Evolutionary conservation across 345 rosid species (phyloP), one percentile per base, ranked within the genome.

Genomic region (Salix caprea): DNA sequence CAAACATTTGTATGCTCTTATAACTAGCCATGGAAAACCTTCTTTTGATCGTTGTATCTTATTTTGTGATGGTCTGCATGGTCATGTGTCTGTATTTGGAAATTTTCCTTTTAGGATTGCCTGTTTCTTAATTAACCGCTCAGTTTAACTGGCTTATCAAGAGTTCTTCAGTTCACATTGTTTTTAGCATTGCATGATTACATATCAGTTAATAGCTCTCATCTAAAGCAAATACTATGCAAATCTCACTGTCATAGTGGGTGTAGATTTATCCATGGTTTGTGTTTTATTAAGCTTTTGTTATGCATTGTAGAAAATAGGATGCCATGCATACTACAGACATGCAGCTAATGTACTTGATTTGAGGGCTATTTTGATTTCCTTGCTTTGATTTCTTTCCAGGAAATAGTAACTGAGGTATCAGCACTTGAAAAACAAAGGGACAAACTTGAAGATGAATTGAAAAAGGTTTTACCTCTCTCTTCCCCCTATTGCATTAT

Each of bases 401-500:
- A 96, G 99, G 98, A 93, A 90, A 77, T 93, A 75, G 81, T 81
- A 79, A 88, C 91, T 77, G 99, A 93, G 87, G 89, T 96, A 81
- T 75, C 87, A 72, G 89, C 83, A 80, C 87, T 91, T 72, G 98
- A 89, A 82, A 91, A 88, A 79, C 86, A 91, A 86, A 91, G 97
- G 84, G 90, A 91, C 82, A 91, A 90, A 75, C 91, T 96, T 69
- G 99, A 93, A 87, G 96, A 97, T 64, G 90, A 93, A 81, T 80
- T 96, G 86, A 96, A 96, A 82, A 93, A 81, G 96, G 97, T 86
- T 42, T 71, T 32, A 56, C 72, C 21, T 21, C 37, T 74, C 18
- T 62, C 40, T 10, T 4, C 26, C 9, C 44, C 1, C 16, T 50
- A 64, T 65, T 15, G 21, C 23, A 37, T 60, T 36, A 23, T 67